Evolutionary conservation across 2,329 filamentous ascomycete genomes (phyloP), one percentile per base, ranked within the genome.

Genomic region (Fusarium stilboides): DNA sequence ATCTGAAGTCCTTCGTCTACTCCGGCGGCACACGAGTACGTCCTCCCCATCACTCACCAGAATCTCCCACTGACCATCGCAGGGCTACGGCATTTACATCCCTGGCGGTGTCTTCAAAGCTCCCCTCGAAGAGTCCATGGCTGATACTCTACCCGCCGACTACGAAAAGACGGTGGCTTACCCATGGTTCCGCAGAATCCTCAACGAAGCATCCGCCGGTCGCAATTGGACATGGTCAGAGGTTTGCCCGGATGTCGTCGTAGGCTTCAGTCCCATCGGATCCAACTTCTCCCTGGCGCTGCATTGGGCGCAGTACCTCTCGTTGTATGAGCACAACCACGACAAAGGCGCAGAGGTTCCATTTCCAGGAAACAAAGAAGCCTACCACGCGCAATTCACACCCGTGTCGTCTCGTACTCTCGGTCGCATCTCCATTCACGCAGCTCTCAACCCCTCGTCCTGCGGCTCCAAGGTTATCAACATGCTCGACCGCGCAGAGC

Each of bases 241-340:
- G 58, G 61, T 81, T 1, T 82, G 79, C 28, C 79, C 79, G 2
- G 80, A 82, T 50, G 76, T 68, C 1, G 75, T 81, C 19, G 72
- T 82, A 12, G 80, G 80, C 2, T 82, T 81, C 58, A 80, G 77
- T 3, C 80, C 80, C 4, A 78, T 80, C 24, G 79, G 79, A 6
- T 81, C 78, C 1, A 74, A 73, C 9, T 81, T 74, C 50, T 77
- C 74, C 0, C 69, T 82, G 4, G 78, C 79, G 1, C 71, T 81
- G 2, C 79, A 82, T 66, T 82, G 79, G 80, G 78, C 76, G 2
- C 79, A 80, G 59, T 82, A 80, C 34, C 75, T 82, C 2, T 80
- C 78, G 7, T 67, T 81, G 2, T 81, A 78, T 42, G 75, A 76
- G 1, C 53, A 73, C 37, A 77, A 76, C 6, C 71, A 79, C 39